Evolutionary conservation across 176 grass and related monocot species (phyloP).

Genomic region (Eleusine coracana): DNA sequence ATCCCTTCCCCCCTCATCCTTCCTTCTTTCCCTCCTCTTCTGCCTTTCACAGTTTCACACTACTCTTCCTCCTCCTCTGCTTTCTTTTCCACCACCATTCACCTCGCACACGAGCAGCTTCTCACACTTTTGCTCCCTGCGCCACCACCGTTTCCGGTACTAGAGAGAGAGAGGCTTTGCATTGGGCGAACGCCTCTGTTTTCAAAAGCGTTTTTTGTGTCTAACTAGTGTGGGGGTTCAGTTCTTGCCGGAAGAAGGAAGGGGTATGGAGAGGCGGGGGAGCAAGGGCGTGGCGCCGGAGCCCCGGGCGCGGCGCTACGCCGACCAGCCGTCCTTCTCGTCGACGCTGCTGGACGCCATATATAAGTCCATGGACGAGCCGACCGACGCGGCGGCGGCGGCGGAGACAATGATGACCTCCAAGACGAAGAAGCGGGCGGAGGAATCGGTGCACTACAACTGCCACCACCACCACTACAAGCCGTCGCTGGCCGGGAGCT

Average conservation of each 20-base stretch:
- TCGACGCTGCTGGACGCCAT: conserved; percentile 92
- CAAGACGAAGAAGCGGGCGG: conserved; percentile 20
- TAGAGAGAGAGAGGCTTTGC: not conserved
- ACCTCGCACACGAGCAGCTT: not conserved
- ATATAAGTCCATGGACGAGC: conserved; percentile 93
- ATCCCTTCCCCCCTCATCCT: conserved; percentile 41
- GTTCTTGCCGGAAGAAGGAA: no score
- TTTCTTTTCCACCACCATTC: not conserved
- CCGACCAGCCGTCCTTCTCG: conserved; percentile 91
- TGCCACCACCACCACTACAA: conserved; percentile 44
- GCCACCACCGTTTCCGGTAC: not conserved
- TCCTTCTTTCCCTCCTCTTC: not conserved
- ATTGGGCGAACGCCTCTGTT: not conserved
- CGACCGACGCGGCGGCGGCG: conserved; percentile 15
- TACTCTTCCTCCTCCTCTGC: not conserved
- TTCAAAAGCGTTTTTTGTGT: no score
- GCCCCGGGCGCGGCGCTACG: conserved; percentile 31
- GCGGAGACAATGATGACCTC: not conserved
- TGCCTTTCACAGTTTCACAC: conserved; percentile 23
- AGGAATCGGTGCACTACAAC: conserved; percentile 43
- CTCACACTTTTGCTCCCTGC: no score
- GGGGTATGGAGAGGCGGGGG: conserved; percentile 56
- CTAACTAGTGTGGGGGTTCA: no score
- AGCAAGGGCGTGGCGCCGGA: conserved; percentile 16
- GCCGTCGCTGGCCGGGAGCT: conserved; percentile 60